Evolutionary conservation across 371 early-diverging fungal species (phyloP).

Genomic region (Homolaphlyctis polyrhiza): DNA sequence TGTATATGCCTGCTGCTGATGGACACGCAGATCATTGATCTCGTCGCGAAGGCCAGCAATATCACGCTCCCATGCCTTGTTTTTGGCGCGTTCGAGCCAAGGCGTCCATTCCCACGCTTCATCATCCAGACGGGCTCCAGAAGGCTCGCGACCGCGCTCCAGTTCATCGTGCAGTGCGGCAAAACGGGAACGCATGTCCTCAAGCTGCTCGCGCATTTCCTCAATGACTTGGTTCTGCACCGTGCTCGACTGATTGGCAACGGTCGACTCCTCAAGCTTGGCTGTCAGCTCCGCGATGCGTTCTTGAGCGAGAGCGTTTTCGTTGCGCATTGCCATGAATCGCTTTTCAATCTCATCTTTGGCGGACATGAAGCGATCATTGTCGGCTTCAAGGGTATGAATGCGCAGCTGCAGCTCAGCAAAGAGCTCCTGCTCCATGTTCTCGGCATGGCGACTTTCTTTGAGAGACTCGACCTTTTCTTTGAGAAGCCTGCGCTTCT

Average conservation of each 20-base stretch:
- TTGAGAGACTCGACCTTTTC: conserved; percentile 6
- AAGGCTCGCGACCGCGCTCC: background rate
- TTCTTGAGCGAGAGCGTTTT: background rate
- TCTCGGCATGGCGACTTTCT: conserved; percentile 9
- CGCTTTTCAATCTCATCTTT: conserved; percentile 6
- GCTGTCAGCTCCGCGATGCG: conserved; percentile 5
- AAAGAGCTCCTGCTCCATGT: conserved; percentile 12
- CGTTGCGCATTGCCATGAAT: conserved; percentile 5
- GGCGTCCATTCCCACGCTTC: conserved; percentile 27
- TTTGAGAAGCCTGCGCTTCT: conserved; percentile 13
- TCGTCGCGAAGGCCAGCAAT: conserved; percentile 24
- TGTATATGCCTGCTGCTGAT: conserved; percentile 19
- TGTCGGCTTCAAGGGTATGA: conserved; percentile 10
- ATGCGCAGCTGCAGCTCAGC: conserved; percentile 7
- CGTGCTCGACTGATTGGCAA: conserved; percentile 9
- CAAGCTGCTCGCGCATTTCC: conserved; percentile 27
- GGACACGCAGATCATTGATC: conserved; percentile 16
- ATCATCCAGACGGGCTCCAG: background rate
- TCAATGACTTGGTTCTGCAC: conserved; percentile 8
- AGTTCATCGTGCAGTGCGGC: conserved; percentile 2
- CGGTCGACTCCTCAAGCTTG: background rate
- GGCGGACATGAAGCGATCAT: conserved; percentile 1
- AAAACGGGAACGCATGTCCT: conserved; percentile 13
- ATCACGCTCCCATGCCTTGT: conserved; percentile 27
- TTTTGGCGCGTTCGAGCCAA: conserved; percentile 22